Evolutionary conservation across 2,329 filamentous ascomycete genomes (phyloP), one percentile per base, ranked within the genome.

Genomic region (Sclerotinia nivalis): DNA sequence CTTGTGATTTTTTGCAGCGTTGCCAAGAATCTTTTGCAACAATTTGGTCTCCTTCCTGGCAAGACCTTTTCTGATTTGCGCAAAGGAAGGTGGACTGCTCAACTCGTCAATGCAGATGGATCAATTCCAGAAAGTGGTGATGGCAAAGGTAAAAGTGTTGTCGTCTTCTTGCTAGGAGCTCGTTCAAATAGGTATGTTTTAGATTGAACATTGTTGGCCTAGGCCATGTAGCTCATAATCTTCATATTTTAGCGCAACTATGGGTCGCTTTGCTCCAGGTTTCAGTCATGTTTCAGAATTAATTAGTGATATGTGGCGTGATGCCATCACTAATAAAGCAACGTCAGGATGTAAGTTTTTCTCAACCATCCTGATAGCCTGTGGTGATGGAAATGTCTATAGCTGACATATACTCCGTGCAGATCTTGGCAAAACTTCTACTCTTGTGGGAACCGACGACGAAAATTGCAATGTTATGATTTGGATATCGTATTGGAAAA

Each of bases 401-500:
- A 34, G 9, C 25, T 7, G 28, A 55, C 25, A 25, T 54, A 8
- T 20, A 31, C 0, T 28, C 6, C 52, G 28, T 25, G 52, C 25
- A 64, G 47, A 22, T 64, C 61, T 40, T 22, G 31, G 31, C 9
- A 64, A 64, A 40, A 52, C 47, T 9, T 52, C 61, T 12, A 52
- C 47, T 13, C 47, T 52, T 31, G 6, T 52, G 5, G 60, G 28
- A 50, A 34, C 60, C 2, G 60, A 64, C 18, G 20, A 64, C 22
- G 28, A 64, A 34, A 34, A 18, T 25, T 18, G 28, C 13, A 64
- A 64, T 34, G 12, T 37, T n/a, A 50, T 62, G 40, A 8, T 50
- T 22, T 49, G 43, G 25, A 62, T 62, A 10, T 62, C 28, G 31
- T 62, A 62, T 31, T 62, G 43, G 47, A 52, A 64, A 31, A 37